These are phyloP conservation scores for Dalbergia cultrata DNA, from an alignment of 306 rosid genomes.

Conservation along the genomic window DNA sequence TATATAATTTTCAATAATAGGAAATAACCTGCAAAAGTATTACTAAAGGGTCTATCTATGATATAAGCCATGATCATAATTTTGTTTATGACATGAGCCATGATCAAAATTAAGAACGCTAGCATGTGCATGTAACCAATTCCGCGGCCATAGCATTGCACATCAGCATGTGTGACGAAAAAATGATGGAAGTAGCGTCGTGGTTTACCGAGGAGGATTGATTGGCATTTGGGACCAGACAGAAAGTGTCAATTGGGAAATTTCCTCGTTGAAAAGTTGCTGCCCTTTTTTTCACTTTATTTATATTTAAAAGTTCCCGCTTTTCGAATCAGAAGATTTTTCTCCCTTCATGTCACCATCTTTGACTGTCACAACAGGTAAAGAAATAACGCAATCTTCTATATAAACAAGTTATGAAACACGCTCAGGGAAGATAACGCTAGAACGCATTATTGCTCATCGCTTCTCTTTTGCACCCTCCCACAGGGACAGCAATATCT, in stretches of 20 bases:
- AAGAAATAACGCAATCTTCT: not conserved
- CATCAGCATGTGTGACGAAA: not conserved
- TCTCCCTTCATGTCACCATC: not conserved
- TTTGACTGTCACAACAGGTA: slow-evolving; percentile 12
- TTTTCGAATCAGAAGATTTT: slow-evolving; percentile 33
- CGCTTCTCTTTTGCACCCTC: slow-evolving; percentile 8
- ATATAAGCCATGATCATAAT: not conserved
- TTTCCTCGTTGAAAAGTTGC: not conserved
- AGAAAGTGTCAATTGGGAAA: not conserved
- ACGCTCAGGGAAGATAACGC: not conserved
- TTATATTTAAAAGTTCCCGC: slow-evolving; percentile 19
- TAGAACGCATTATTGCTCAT: slow-evolving; percentile 26
- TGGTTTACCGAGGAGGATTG: too few relatives aligned
- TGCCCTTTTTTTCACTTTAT: too few relatives aligned
- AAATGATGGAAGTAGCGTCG: not conserved
- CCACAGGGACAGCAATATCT: not conserved
- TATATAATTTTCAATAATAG: too few relatives aligned
- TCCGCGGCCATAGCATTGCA: not conserved
- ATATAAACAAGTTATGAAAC: not conserved
- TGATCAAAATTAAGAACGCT: not conserved
- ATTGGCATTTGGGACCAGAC: not conserved
- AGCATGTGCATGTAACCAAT: not conserved
- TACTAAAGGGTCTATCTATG: too few relatives aligned
- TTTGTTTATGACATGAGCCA: too few relatives aligned
- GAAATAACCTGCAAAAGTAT: too few relatives aligned